A percentile compares a stretch with the other conserved stretches of the same genome.
phyloP scores from a whole-genome alignment of 192 early-diverging fungal species.

The Backusella mclennaniae region DNA sequence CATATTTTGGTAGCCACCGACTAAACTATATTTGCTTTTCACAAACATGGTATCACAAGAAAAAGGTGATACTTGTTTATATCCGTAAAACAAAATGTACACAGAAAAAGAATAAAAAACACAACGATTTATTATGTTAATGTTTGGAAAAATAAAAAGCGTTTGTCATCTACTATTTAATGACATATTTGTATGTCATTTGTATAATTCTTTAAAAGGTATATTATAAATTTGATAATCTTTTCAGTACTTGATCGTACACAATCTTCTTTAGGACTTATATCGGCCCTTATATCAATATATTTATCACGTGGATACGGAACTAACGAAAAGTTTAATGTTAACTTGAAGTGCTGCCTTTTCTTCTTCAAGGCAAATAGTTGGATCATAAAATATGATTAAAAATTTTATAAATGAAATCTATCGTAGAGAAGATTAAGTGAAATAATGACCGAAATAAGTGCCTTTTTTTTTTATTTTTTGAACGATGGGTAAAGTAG shows the following conservation, averaged over 20 bases:
- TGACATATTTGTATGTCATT: too few relatives aligned
- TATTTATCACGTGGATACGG: not conserved
- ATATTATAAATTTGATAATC: too few relatives aligned
- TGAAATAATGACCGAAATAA: not conserved
- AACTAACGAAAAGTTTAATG: not conserved
- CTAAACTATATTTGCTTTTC: not conserved
- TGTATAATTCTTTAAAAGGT: too few relatives aligned
- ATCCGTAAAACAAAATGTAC: not conserved
- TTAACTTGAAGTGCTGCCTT: not conserved
- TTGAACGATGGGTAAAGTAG: not conserved
- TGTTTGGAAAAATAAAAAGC: too few relatives aligned
- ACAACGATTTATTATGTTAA: too few relatives aligned
- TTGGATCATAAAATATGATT: not conserved
- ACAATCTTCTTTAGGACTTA: too few relatives aligned
- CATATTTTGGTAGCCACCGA: not conserved
- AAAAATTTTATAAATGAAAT: not conserved
- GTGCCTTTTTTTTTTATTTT: not conserved
- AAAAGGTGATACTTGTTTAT: not conserved
- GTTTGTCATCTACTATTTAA: too few relatives aligned
- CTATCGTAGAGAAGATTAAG: not conserved
- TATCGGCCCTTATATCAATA: too few relatives aligned
- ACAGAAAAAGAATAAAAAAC: not conserved
- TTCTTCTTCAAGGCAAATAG: not conserved
- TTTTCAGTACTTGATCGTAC: too few relatives aligned
- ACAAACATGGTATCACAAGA: not conserved